A percentile compares a stretch with the other conserved stretches of the same genome.
phyloP scores from a whole-genome alignment of 345 rosid genomes.

The Citrus maxima region DNA sequence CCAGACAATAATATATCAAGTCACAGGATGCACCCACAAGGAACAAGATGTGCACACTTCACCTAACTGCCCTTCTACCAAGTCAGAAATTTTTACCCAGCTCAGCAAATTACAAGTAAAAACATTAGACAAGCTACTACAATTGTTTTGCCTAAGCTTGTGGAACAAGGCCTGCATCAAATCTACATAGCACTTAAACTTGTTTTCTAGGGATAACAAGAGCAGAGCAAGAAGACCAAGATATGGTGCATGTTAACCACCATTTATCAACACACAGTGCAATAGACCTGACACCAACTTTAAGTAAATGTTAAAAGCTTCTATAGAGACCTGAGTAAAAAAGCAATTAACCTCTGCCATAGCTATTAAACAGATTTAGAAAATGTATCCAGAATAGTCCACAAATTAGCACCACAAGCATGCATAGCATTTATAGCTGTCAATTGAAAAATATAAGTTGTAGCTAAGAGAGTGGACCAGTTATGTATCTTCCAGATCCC shows the following conservation, averaged over 20 bases:
- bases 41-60: neutral
- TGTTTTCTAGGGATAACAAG: neutral
- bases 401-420: neutral
- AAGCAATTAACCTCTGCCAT: neutral
- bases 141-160: neutral
- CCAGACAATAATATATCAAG: too few relatives aligned
- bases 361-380: neutral
- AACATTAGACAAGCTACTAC: neutral
- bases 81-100: neutral
- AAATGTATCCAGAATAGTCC: neutral
- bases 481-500: neutral
- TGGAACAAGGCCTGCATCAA: neutral
- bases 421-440: neutral
- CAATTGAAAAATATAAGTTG: neutral
- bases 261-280: neutral
- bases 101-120: neutral
- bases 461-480: neutral
- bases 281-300: neutral
- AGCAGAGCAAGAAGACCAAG: neutral
- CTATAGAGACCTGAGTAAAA: neutral
- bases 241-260: neutral
- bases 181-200: neutral
- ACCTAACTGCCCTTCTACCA: neutral
- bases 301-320: neutral
- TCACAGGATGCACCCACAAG: too few relatives aligned